Base-by-base conservation (phyloP, 2,329 filamentous ascomycete species). In the Epichloe glyceriae region DNA sequence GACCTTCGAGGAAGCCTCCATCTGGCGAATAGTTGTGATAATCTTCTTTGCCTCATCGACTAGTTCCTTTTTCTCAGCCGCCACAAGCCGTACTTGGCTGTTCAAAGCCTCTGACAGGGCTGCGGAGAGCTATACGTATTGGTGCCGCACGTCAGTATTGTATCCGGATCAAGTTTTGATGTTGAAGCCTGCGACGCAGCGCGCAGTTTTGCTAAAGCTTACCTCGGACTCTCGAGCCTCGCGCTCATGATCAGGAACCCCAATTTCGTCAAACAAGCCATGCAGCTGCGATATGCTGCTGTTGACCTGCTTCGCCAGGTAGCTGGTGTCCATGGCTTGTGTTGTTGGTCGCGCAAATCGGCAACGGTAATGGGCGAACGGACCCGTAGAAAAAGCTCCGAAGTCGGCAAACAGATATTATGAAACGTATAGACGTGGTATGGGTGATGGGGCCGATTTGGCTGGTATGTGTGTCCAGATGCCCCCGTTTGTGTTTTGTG, bases 181-280 rank as follows among this genome's bases (percentile, higher is more conserved):
- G 30, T 30, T 30, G 8, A 11, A 30, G 8, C 10, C 4, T 11
- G 30, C 30, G 8, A 30, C 30, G 30, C 30, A 30, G 30, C 7
- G 30, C 8, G 5, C 14, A 7, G 33, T 42, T 45, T 34, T 34
- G 43, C 33, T 12, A 12, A 4, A 12, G 35, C 20, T 52, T 20
- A 94, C 90, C 82, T 96, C 88, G 64, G 87, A 80, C 66, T 97
- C 91, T 61, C 93, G 79, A 47, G 80, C 77, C 64, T 97, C 89
- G 62, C 93, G 86, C 68, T 97, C 93, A 81, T 95, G 89, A 62
- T 74, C 82, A 30, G 91, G 81, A n/a, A 98, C 86, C 53, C 93
- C 93, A 62, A 98, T 98, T 65, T 98, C 91, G 67, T 98, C 93
- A 63, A 96, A 98, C 52, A 97, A 79, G 57, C 86, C 86, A 70